A percentile compares a stretch with the other conserved stretches of the same genome.
Conservation (phyloP, 306 rosid genomes). For the Crotalaria pallida region DNA sequence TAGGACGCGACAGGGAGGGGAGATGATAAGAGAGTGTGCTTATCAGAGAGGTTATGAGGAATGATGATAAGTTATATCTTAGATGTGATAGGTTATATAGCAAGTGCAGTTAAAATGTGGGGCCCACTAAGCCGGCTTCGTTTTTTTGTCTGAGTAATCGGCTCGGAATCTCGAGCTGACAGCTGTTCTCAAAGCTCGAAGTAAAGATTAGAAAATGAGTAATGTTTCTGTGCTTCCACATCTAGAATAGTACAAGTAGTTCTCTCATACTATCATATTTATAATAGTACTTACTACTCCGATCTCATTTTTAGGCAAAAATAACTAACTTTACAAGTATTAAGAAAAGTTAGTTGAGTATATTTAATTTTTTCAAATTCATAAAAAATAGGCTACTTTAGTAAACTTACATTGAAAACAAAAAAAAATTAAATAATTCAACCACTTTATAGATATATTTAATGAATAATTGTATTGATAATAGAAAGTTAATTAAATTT, state of each 20-base stretch:
- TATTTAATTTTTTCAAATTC: no score
- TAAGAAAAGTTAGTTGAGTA: no score
- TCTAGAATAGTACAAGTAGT: neutral
- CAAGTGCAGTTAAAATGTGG: neutral
- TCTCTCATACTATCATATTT: no score
- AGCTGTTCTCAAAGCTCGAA: conserved; percentile 46
- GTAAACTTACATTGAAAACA: no score
- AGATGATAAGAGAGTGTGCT: accelerated
- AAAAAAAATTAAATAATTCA: no score
- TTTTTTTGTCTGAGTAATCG: conserved; percentile 40
- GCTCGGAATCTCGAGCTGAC: conserved; percentile 73
- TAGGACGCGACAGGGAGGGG: conserved; percentile 46
- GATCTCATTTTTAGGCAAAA: no score
- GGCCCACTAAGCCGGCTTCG: conserved; percentile 70
- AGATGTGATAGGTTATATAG: accelerated
- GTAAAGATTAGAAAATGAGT: conserved; percentile 3
- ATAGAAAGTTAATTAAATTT: no score
- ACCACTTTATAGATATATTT: no score
- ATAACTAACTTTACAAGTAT: no score
- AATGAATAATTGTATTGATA: no score
- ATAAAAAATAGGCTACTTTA: no score
- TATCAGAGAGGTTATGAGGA: conserved; percentile 8
- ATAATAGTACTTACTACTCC: no score
- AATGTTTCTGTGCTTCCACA: neutral
- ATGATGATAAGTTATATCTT: neutral